These are phyloP conservation scores for Phylloporus scabripes DNA, from an alignment of 768 basidiomycete genomes.

Conservation along the genomic window DNA sequence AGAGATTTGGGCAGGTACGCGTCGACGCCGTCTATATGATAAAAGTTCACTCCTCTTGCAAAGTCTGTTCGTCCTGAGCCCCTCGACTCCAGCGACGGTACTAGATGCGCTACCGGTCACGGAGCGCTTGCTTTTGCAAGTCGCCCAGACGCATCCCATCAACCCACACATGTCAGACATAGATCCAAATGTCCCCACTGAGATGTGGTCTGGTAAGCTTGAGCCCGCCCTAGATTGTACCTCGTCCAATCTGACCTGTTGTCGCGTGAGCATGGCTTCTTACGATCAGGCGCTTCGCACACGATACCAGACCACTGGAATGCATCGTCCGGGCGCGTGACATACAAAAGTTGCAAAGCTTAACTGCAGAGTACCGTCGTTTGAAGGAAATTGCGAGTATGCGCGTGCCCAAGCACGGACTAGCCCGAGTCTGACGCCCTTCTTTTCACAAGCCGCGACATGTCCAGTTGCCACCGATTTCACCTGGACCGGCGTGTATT, in stretches of 20 bases:
- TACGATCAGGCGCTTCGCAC: conserved; percentile 41
- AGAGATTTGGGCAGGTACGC: conserved; percentile 53
- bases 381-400: conserved; percentile 48
- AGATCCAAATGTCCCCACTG: conserved; percentile 28
- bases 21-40: neutral
- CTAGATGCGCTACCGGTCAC: conserved; percentile 44
- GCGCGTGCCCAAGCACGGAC: conserved; percentile 4
- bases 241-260: neutral
- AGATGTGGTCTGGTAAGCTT: conserved; percentile 35
- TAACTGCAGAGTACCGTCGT: conserved; percentile 54
- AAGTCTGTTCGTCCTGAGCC: conserved; percentile 19
- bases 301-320: conserved; percentile 37
- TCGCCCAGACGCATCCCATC: conserved; percentile 48
- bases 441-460: conserved; percentile 10
- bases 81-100: neutral
- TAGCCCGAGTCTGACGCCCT: neutral
- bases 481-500: conserved; percentile 16
- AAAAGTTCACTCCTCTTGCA: conserved; percentile 1
- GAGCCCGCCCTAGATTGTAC: neutral
- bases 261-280: conserved; percentile 44
- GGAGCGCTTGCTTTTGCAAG: conserved; percentile 46
- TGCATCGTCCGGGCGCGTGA: conserved; percentile 42
- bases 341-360: conserved; percentile 39
- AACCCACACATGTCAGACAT: conserved; percentile 28
- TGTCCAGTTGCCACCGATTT: conserved; percentile 10